Evolutionary conservation across 805 yeast genomes (phyloP).

Genomic region (Aciculoconidium aculeatum): DNA sequence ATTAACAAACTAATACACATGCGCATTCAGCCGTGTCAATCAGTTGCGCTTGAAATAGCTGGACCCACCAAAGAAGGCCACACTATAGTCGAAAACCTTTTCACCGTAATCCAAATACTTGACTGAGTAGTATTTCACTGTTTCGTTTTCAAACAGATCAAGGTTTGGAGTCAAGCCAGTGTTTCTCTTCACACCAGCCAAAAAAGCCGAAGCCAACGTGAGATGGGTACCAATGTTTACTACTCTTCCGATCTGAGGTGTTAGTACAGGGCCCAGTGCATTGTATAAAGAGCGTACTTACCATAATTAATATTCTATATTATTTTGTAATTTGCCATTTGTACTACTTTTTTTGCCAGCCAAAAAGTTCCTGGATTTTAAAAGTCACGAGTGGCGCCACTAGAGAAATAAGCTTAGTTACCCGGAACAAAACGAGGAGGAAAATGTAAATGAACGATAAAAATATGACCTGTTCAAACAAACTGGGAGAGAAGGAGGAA

Average conservation of each 20-base stretch:
- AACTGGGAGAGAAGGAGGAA: no score
- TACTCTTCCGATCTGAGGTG: conserved; percentile 42
- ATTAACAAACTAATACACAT: no score
- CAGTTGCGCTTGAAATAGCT: conserved; percentile 63
- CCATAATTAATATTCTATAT: no score
- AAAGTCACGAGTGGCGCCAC: no score
- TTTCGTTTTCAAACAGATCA: conserved; percentile 37
- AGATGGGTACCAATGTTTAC: conserved; percentile 56
- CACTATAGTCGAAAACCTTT: conserved; percentile 64
- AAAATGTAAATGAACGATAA: no score
- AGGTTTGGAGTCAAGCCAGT: conserved; percentile 62
- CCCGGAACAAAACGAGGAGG: no score
- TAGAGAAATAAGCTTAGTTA: no score
- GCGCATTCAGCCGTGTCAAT: conserved; percentile 4
- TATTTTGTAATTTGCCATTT: no score
- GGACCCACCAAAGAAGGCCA: conserved; percentile 65
- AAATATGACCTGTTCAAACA: no score
- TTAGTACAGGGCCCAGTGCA: conserved; percentile 5
- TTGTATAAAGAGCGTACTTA: no score
- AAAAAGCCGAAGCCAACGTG: conserved; percentile 55
- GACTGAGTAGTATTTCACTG: conserved; percentile 45
- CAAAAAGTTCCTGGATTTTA: no score
- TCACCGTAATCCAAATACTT: conserved; percentile 86
- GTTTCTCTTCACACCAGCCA: conserved; percentile 68
- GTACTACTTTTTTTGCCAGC: no score